Evolutionary conservation across 2,329 filamentous ascomycete species (phyloP).

Genomic region (Arthroderma sp.): DNA sequence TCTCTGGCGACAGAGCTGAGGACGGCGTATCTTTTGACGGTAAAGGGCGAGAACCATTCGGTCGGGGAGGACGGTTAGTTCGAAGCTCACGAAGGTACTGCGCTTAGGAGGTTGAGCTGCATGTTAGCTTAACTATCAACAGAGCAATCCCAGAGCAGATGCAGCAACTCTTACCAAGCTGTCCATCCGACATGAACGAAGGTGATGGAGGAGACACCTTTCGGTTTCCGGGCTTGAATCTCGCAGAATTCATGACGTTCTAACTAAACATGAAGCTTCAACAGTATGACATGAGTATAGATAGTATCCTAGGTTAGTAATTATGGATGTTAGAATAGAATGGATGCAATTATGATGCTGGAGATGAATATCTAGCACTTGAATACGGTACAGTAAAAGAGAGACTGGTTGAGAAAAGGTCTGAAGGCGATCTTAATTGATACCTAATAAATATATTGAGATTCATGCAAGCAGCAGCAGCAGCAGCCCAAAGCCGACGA

Average conservation of each 20-base stretch:
- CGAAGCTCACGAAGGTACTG: conserved; percentile 48
- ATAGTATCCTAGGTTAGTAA: too few relatives aligned
- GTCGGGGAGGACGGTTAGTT: conserved; percentile 42
- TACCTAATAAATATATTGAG: background rate
- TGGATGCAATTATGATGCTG: background rate
- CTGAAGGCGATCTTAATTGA: background rate
- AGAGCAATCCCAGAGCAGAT: conserved; percentile 1
- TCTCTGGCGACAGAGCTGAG: conserved; percentile 15
- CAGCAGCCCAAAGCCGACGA: too few relatives aligned
- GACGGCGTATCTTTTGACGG: conserved; percentile 34
- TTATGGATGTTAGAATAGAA: too few relatives aligned
- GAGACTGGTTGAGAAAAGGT: background rate
- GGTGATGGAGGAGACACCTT: conserved; percentile 36
- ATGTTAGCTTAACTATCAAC: too few relatives aligned
- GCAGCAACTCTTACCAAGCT: conserved; percentile 26
- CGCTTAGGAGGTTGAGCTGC: conserved; percentile 25
- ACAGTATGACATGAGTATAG: too few relatives aligned
- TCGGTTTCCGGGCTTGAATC: conserved; percentile 23
- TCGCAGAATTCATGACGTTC: conserved; percentile 24
- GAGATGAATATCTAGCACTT: conserved; percentile 2
- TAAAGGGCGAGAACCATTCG: conserved; percentile 47
- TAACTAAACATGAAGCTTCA: too few relatives aligned
- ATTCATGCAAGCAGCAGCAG: too few relatives aligned
- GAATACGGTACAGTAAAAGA: background rate
- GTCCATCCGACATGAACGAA: conserved; percentile 33